phyloP scores from a whole-genome alignment of 2,329 filamentous ascomycete species.

The Arthrobotrys entomopaga region DNA sequence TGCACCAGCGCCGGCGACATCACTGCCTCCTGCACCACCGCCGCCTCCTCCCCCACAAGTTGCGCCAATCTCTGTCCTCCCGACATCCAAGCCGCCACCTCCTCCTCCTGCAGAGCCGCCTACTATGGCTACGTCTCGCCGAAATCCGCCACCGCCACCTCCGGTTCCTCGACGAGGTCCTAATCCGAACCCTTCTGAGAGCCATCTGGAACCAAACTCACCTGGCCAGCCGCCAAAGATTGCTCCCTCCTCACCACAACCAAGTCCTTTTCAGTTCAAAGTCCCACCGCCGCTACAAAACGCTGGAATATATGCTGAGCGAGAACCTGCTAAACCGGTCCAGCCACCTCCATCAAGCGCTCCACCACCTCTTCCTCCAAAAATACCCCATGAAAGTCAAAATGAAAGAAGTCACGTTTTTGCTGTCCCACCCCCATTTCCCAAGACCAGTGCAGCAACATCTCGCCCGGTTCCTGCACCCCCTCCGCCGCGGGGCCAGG shows the following conservation, averaged over 20 bases:
- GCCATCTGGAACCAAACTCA: slow-evolving; percentile 27
- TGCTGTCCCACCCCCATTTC: slow-evolving; percentile 81
- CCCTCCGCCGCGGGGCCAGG: slow-evolving; percentile 63
- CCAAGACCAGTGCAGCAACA: slow-evolving; percentile 63
- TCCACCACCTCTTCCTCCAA: slow-evolving; percentile 65
- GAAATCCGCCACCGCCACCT: slow-evolving; percentile 39
- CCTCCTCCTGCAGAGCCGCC: slow-evolving; percentile 67
- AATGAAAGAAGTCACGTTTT: slow-evolving; percentile 69
- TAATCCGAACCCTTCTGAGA: slow-evolving; percentile 6
- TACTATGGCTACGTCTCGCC: slow-evolving; percentile 16
- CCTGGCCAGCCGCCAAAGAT: slow-evolving; percentile 26
- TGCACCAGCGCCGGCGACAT: slow-evolving; percentile 62
- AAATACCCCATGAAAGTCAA: slow-evolving; percentile 73
- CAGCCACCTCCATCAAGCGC: slow-evolving; percentile 74
- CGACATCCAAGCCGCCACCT: slow-evolving; percentile 77
- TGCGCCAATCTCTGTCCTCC: slow-evolving; percentile 65
- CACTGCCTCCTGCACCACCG: slow-evolving; percentile 65
- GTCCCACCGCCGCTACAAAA: slow-evolving; percentile 89
- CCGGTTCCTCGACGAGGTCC: slow-evolving; percentile 29
- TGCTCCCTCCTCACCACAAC: slow-evolving; percentile 28
- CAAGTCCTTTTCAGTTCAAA: slow-evolving; percentile 72
- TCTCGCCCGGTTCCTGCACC: slow-evolving; percentile 71
- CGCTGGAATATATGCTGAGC: slow-evolving; percentile 83
- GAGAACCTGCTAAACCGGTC: slow-evolving; percentile 71
- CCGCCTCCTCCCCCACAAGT: slow-evolving; percentile 56